Evolutionary conservation across 768 basidiomycete species (phyloP), one percentile per base, ranked within the genome.

Genomic region (Suillus tomentosus): DNA sequence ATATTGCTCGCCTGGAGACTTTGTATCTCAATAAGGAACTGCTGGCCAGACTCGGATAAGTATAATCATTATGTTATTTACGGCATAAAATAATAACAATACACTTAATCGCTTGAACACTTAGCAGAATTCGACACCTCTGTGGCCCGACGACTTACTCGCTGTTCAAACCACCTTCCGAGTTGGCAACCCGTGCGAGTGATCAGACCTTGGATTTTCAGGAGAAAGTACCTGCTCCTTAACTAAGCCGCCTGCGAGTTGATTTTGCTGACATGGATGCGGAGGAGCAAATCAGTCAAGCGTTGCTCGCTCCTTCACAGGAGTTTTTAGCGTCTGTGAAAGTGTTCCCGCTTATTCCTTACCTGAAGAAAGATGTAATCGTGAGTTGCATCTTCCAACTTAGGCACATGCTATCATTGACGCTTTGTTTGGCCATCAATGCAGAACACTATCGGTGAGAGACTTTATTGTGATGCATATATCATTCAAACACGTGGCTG

Each of bases 261-360:
- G 24, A 47, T 63, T 48, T 34, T n/a, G 17, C 43, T 39, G 65
- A 61, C 34, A 80, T 80, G 79, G 79, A 80, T 69, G 63, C 70
- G 27, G 79, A 81, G 59, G 71, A 63, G 13, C 71, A 71, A 39
- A 64, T 62, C 15, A 51, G 22, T 24, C 69, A 65, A n/a, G 67
- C 61, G 68, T 84, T 70, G n/a, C 75, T 87, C 11, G 84, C 85
- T 15, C 87, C 88, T 6, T 81, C 85, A 2, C 79, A 81, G 53
- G 88, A 87, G 58, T 77, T 79, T 65, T 73, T 91, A 10, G 84
- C 85, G 7, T 79, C 86, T 3, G 80, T 91, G 69, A 87, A 85
- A 69, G 92, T 94, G 42, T 94, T 90, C 73, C 92, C 92, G n/a
- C 80, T 93, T 31, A 91, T 94, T 66, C 87, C 87, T 24, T 82